Evolutionary conservation across 2,329 filamentous ascomycete genomes (phyloP).

Genomic region (Penicillium sp.): DNA sequence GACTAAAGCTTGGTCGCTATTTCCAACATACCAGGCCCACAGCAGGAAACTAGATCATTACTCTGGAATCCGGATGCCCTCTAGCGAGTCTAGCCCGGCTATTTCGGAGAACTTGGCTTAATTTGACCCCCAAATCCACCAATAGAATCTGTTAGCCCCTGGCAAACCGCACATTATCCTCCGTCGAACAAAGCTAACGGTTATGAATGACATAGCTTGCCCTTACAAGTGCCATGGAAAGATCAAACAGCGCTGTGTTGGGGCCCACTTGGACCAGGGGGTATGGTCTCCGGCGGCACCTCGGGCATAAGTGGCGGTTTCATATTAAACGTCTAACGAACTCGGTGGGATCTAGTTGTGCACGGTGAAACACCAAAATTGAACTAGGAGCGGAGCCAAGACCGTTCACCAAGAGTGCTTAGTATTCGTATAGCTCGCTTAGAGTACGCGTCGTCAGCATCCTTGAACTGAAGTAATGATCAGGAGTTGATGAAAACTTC

Average conservation of each 20-base stretch:
- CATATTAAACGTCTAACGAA: constrained; percentile 15
- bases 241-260: neutral
- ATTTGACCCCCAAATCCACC: neutral
- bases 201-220: neutral
- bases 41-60: neutral
- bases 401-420: constrained; percentile 2
- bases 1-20: constrained; percentile 6
- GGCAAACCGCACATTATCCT: neutral
- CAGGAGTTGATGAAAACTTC: neutral
- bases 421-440: neutral
- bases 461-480: neutral
- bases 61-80: neutral
- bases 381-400: neutral
- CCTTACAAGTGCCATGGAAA: neutral
- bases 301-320: constrained; percentile 12
- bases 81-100: neutral
- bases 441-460: constrained; percentile 1
- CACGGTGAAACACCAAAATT: constrained; percentile 8
- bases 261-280: constrained; percentile 1
- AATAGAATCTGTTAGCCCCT: neutral
- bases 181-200: neutral
- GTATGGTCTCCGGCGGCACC: neutral
- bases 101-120: neutral
- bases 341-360: constrained; percentile 1
- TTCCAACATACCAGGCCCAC: neutral